A percentile compares a stretch with the other conserved stretches of the same genome.
Conservation (phyloP, 2,329 filamentous ascomycete species). For the Dothidotthia symphoricarpi region DNA sequence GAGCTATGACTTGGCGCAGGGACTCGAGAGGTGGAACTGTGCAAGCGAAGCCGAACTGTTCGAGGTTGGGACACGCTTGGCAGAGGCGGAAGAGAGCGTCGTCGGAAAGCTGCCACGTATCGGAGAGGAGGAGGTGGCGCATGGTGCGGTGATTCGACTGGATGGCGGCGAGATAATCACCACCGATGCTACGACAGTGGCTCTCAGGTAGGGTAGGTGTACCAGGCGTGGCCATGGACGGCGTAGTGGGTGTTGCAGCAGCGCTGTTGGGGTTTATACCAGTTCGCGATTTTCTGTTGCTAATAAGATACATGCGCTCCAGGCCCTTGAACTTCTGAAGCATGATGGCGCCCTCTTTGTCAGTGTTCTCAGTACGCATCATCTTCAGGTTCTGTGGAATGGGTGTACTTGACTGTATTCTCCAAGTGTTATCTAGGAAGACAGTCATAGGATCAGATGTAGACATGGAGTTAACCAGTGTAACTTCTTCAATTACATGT, state of each 20-base stretch:
- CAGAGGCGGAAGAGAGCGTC: slow-evolving; percentile 53
- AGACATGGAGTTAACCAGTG: slow-evolving; percentile 54
- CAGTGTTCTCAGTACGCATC: slow-evolving; percentile 51
- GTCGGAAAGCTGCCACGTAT: slow-evolving; percentile 55
- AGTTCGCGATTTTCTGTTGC: slow-evolving; percentile 27
- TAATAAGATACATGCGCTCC: slow-evolving; percentile 55
- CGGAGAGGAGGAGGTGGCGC: slow-evolving; percentile 57
- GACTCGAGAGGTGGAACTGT: slow-evolving; percentile 52
- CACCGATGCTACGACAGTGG: slow-evolving; percentile 39
- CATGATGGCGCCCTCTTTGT: slow-evolving; percentile 47
- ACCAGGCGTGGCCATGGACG: slow-evolving; percentile 24
- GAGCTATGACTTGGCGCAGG: slow-evolving; percentile 37
- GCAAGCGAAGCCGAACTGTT: slow-evolving; percentile 57
- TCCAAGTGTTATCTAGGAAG: slow-evolving; percentile 59
- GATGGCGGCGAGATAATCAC: slow-evolving; percentile 53
- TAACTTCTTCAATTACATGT: slow-evolving; percentile 48
- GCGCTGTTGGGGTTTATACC: slow-evolving; percentile 27
- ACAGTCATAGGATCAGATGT: slow-evolving; percentile 47
- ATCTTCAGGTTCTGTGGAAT: slow-evolving; percentile 46
- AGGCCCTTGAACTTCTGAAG: slow-evolving; percentile 46
- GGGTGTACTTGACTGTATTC: slow-evolving; percentile 22
- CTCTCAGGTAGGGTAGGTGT: slow-evolving; percentile 27
- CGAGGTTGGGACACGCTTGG: slow-evolving; percentile 56
- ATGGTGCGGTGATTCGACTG: slow-evolving; percentile 52
- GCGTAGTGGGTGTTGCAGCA: slow-evolving; percentile 30